A percentile compares a stretch with the other conserved stretches of the same genome.
These are phyloP conservation scores for Kodamaea fukazawae DNA, from an alignment of 805 yeast genomes.

Conservation along the genomic window DNA sequence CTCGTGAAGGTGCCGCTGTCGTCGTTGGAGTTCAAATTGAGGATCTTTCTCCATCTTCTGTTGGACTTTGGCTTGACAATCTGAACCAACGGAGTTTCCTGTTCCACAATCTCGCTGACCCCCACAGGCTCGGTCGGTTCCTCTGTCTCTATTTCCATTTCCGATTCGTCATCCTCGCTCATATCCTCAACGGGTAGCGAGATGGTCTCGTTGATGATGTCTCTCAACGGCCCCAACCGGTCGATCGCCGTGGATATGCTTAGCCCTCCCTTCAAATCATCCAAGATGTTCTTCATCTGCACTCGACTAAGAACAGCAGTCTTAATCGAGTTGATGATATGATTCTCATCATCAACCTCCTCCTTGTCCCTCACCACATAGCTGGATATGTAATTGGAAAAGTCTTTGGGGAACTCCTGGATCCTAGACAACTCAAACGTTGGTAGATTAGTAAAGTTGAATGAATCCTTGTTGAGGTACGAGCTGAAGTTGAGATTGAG, in stretches of 20 bases:
- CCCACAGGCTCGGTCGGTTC: conserved; percentile 53
- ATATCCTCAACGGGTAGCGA: conserved; percentile 50
- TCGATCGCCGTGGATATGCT: conserved; percentile 52
- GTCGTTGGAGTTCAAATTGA: conserved; percentile 8
- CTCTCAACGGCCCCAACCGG: conserved; percentile 46
- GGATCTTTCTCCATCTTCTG: conserved; percentile 6
- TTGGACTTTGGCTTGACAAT: conserved; percentile 46
- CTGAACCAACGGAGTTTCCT: conserved; percentile 49
- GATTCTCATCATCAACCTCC: conserved; percentile 6
- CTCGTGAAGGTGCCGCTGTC: conserved; percentile 18
- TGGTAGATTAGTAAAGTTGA: conserved; percentile 21
- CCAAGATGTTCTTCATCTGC: conserved; percentile 40
- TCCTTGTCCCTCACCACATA: conserved; percentile 18
- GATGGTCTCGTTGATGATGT: conserved; percentile 46
- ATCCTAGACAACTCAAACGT: conserved; percentile 22
- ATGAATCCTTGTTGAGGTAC: conserved; percentile 16
- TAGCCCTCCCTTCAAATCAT: conserved; percentile 45
- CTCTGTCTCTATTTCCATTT: conserved; percentile 16
- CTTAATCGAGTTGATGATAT: conserved; percentile 30
- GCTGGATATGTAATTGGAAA: conserved; percentile 28
- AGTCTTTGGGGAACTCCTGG: conserved; percentile 28
- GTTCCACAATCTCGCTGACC: conserved; percentile 46
- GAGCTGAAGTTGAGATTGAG: conserved; percentile 22
- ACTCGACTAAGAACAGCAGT: conserved; percentile 41
- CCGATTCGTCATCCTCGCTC: conserved; percentile 23